A percentile compares a stretch with the other conserved stretches of the same genome.
phyloP scores from a whole-genome alignment of 345 rosid genomes.

The Eucalyptus erythrocorys region DNA sequence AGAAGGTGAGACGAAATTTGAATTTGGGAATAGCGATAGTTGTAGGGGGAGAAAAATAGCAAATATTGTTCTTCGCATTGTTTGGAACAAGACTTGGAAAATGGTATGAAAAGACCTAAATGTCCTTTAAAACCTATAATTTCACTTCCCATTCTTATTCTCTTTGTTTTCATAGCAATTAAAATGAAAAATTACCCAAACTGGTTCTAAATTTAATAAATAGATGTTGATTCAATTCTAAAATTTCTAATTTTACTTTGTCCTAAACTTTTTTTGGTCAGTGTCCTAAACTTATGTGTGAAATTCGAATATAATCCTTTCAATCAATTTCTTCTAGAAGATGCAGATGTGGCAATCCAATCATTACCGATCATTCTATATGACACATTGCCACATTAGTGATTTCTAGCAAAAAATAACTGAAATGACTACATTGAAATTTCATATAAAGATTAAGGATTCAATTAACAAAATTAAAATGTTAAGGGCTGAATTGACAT shows the following conservation, averaged over 20 bases:
- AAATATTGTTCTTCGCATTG: background rate
- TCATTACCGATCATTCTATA: background rate
- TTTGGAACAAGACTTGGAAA: background rate
- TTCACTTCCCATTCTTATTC: background rate
- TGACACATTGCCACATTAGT: background rate
- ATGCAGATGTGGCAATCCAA: background rate
- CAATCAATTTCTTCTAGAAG: background rate
- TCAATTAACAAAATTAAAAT: background rate
- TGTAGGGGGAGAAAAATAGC: background rate
- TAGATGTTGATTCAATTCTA: too few species aligned
- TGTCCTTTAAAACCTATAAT: too few species aligned
- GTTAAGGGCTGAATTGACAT: background rate
- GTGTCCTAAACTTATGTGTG: background rate
- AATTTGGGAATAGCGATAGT: background rate
- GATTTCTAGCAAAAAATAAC: background rate
- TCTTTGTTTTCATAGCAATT: background rate
- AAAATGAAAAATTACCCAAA: background rate
- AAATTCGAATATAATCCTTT: too few species aligned
- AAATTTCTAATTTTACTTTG: too few species aligned
- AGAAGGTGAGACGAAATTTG: background rate
- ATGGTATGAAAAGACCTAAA: background rate
- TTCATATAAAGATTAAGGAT: background rate
- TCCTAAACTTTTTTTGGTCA: background rate
- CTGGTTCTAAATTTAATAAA: too few species aligned
- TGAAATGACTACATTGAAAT: background rate